These are phyloP conservation scores for Lodderomyces jiufengensis DNA, from an alignment of 1,139 yeast genomes.

Conservation along the genomic window DNA sequence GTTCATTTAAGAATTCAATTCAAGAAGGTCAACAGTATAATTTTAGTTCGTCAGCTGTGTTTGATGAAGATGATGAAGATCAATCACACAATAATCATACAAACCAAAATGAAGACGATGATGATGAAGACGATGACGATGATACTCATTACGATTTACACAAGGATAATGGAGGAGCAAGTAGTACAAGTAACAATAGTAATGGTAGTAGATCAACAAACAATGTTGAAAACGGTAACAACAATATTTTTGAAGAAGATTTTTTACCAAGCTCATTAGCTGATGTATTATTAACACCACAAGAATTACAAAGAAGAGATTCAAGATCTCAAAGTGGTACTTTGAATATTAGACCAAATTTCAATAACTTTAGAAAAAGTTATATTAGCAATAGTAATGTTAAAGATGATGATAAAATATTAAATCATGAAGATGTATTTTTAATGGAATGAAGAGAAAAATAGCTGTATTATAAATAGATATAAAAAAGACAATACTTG, in stretches of 20 bases:
- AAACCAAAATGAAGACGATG: constrained; percentile 27
- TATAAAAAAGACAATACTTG: too few relatives aligned
- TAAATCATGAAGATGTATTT: constrained; percentile 26
- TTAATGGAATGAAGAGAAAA: constrained; percentile 29
- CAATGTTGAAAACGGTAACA: constrained; percentile 20
- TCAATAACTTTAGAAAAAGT: constrained; percentile 4
- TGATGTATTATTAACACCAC: constrained; percentile 71
- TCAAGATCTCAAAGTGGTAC: constrained; percentile 55
- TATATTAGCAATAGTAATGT: background rate
- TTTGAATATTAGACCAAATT: constrained; percentile 33
- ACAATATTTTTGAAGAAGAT: constrained; percentile 55
- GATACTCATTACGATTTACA: background rate
- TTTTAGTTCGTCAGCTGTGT: constrained; percentile 41
- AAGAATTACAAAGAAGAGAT: constrained; percentile 63
- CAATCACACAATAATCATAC: too few relatives aligned
- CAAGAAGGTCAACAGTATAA: constrained; percentile 16
- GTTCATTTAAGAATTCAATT: too few relatives aligned
- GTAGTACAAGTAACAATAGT: too few relatives aligned
- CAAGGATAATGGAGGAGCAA: too few relatives aligned
- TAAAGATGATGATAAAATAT: constrained; percentile 1
- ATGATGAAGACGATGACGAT: constrained; percentile 15
- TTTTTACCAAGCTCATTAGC: constrained; percentile 73
- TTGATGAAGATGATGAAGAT: constrained; percentile 21
- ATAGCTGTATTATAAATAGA: too few relatives aligned
- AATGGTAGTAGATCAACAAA: constrained; percentile 7